Percentiles rank a stretch among this genome's conserved stretches.
These are phyloP conservation scores for Pythium aristosporum DNA, from an alignment of 352 stramenopile species.

Conservation along the genomic window DNA sequence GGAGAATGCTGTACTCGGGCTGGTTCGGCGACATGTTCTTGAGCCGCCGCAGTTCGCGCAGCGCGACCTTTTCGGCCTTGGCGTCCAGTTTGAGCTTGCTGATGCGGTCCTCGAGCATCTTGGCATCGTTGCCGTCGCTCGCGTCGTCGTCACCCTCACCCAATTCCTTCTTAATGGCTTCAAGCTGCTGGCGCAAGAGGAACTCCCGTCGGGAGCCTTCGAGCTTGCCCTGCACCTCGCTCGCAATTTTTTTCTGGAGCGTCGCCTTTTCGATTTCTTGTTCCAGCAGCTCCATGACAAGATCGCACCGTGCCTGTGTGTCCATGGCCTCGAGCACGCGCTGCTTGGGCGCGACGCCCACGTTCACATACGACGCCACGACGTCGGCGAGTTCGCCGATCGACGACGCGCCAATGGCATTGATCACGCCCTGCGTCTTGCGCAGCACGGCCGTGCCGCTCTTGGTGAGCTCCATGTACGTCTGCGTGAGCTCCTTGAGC, in stretches of 20 bases:
- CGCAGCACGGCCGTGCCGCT: constrained; percentile 48
- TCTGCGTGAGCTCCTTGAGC: constrained; percentile 67
- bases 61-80: constrained; percentile 58
- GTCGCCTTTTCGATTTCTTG: constrained; percentile 62
- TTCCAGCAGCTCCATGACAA: constrained; percentile 47
- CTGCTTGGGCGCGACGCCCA: constrained; percentile 55
- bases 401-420: constrained; percentile 60
- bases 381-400: constrained; percentile 65
- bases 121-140: constrained; percentile 43
- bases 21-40: constrained; percentile 77
- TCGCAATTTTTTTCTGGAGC: constrained; percentile 72
- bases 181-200: constrained; percentile 97
- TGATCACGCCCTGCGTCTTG: constrained; percentile 59
- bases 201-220: constrained; percentile 88
- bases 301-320: constrained; percentile 39
- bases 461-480: constrained; percentile 66
- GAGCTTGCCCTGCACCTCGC: constrained; percentile 66
- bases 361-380: constrained; percentile 67
- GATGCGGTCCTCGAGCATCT: constrained; percentile 59
- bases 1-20: constrained; percentile 75
- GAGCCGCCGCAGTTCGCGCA: constrained; percentile 62
- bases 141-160: constrained; percentile 61
- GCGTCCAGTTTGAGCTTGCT: constrained; percentile 46
- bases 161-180: constrained; percentile 99
- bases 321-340: constrained; percentile 53